Percentiles rank a stretch among this genome's conserved stretches.
Conservation (phyloP, 768 basidiomycete genomes). For the Phaffia tasmanica region DNA sequence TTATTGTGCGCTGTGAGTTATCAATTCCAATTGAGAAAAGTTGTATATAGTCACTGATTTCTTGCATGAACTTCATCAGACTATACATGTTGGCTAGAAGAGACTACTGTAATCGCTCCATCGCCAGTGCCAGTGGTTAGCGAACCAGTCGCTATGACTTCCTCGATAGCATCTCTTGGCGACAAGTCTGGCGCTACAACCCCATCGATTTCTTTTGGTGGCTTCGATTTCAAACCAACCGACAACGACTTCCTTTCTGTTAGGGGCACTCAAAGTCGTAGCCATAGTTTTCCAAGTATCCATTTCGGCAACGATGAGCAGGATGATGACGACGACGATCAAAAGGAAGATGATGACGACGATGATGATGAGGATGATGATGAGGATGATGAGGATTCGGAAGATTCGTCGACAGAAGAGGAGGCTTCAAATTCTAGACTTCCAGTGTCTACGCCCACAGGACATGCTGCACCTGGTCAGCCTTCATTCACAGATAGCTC, state of each 20-base stretch:
- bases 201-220: neutral
- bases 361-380: slow-evolving; percentile 7
- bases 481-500: slow-evolving; percentile 5
- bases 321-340: slow-evolving; percentile 26
- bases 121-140: neutral
- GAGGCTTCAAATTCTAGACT: slow-evolving; percentile 1
- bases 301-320: slow-evolving; percentile 50
- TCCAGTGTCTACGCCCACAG: neutral
- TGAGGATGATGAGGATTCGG: slow-evolving; percentile 19
- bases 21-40: slow-evolving; percentile 62
- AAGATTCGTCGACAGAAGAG: slow-evolving; percentile 1
- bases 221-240: slow-evolving; percentile 48
- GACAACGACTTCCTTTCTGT: slow-evolving; percentile 47
- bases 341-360: slow-evolving; percentile 1
- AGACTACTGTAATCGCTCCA: neutral
- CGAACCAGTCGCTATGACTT: slow-evolving; percentile 13
- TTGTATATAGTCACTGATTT: slow-evolving; percentile 45
- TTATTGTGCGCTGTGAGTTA: slow-evolving; percentile 63
- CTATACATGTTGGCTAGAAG: neutral
- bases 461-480: too few relatives aligned
- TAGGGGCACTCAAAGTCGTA: slow-evolving; percentile 37
- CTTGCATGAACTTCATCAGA: neutral
- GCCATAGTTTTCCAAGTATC: slow-evolving; percentile 70
- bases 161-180: slow-evolving; percentile 13
- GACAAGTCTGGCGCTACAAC: neutral